A percentile compares a stretch with the other conserved stretches of the same genome.
These are phyloP conservation scores for Vitis hybrid DNA, from an alignment of 177 flowering plant species.

Conservation along the genomic window DNA sequence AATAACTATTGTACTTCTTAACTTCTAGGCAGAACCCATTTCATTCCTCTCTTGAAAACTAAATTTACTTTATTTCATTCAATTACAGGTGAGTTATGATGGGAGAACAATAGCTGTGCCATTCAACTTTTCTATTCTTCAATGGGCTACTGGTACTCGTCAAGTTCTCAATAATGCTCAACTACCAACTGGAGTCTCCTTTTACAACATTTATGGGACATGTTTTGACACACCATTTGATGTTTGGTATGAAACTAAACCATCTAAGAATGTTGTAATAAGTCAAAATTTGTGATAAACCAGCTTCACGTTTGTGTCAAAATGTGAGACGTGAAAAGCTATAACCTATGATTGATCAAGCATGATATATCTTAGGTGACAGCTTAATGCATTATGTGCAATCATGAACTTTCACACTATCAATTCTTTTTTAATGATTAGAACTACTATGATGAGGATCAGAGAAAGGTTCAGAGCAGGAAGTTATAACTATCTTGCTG, in stretches of 20 bases:
- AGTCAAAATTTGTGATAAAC: no score
- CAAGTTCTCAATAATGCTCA: constrained; percentile 54
- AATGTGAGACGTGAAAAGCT: no score
- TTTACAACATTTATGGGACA: constrained; percentile 84
- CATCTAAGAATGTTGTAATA: neutral
- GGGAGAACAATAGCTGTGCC: constrained; percentile 71
- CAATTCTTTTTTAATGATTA: no score
- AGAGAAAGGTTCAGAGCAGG: no score
- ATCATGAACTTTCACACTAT: no score
- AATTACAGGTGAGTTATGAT: constrained; percentile 52
- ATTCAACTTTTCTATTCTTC: constrained; percentile 62
- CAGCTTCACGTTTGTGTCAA: no score
- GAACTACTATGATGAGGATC: no score
- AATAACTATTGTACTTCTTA: neutral
- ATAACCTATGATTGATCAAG: no score
- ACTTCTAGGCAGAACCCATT: neutral
- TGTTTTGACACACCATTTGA: constrained; percentile 82
- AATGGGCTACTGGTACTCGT: constrained; percentile 80
- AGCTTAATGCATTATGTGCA: no score
- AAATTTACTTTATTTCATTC: neutral
- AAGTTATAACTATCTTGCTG: no score
- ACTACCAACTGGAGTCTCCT: constrained; percentile 65
- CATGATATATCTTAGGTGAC: no score
- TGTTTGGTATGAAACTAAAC: constrained; percentile 62
- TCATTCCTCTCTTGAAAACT: neutral